These are phyloP conservation scores for Jamesozyma lodderae DNA, from an alignment of 805 yeast genomes.

Conservation along the genomic window DNA sequence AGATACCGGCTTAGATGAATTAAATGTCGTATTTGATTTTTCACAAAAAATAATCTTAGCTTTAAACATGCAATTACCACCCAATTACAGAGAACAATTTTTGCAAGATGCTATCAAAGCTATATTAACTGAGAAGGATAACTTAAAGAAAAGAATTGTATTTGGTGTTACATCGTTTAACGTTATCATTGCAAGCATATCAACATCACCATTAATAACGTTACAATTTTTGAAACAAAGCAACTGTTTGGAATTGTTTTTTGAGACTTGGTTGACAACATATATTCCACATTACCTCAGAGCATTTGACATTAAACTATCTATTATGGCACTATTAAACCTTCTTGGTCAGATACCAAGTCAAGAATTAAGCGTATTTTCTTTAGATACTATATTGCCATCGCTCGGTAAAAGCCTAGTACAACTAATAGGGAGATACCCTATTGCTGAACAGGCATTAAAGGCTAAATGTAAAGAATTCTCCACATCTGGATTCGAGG, in stretches of 20 bases:
- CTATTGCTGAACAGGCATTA: slow-evolving; percentile 58
- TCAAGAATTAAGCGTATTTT: slow-evolving; percentile 27
- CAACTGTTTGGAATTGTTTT: slow-evolving; percentile 40
- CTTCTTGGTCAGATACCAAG: slow-evolving; percentile 29
- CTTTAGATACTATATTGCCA: slow-evolving; percentile 34
- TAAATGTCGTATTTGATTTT: slow-evolving; percentile 50
- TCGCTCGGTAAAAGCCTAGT: slow-evolving; percentile 47
- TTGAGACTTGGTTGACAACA: slow-evolving; percentile 34
- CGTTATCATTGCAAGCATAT: slow-evolving; percentile 53
- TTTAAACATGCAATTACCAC: slow-evolving; percentile 38
- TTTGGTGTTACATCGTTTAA: slow-evolving; percentile 35
- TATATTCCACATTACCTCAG: slow-evolving; percentile 46
- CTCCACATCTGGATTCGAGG: slow-evolving; percentile 30
- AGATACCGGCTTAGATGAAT: slow-evolving; percentile 48
- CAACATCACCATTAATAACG: slow-evolving; percentile 49
- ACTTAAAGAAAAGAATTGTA: slow-evolving; percentile 21
- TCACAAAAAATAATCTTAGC: slow-evolving; percentile 56
- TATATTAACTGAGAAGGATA: slow-evolving; percentile 18
- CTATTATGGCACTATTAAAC: slow-evolving; percentile 56
- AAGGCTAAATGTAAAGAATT: slow-evolving; percentile 56
- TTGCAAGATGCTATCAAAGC: slow-evolving; percentile 36
- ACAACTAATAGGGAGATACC: slow-evolving; percentile 48
- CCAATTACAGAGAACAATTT: slow-evolving; percentile 38
- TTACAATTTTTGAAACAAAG: slow-evolving; percentile 41
- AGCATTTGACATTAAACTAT: slow-evolving; percentile 74